phyloP scores from a whole-genome alignment of 23 red algal species.

The Porphyridium purpureum region DNA sequence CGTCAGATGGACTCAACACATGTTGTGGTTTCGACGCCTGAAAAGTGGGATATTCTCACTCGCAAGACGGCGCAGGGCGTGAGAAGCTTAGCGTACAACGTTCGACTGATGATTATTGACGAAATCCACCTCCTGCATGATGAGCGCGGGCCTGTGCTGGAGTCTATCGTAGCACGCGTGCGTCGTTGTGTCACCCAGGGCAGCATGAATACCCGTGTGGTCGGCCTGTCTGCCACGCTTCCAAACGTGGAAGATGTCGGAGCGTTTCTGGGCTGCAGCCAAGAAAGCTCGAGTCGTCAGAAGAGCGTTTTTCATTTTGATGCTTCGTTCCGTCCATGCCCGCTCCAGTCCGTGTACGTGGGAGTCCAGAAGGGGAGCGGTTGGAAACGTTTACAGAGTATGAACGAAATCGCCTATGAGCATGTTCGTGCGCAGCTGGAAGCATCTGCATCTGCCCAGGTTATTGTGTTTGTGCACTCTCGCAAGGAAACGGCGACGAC shows the following conservation, averaged over 20 bases:
- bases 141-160: slow-evolving; percentile 81
- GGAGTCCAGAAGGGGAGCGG: slow-evolving; percentile 36
- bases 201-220: slow-evolving; percentile 32
- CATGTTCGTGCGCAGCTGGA: slow-evolving; percentile 47
- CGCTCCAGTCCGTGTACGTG: slow-evolving; percentile 60
- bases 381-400: slow-evolving; percentile 24
- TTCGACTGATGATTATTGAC: slow-evolving; percentile 88
- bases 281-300: background rate
- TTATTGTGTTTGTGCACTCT: slow-evolving; percentile 94
- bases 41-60: slow-evolving; percentile 99
- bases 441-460: slow-evolving; percentile 11
- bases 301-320: slow-evolving; percentile 88
- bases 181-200: slow-evolving; percentile 5
- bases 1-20: slow-evolving; percentile 43
- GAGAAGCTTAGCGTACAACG: slow-evolving; percentile 25
- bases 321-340: slow-evolving; percentile 60
- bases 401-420: slow-evolving; percentile 60
- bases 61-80: slow-evolving; percentile 56
- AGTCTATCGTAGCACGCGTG: slow-evolving; percentile 74
- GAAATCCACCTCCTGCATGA: slow-evolving; percentile 97
- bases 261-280: slow-evolving; percentile 56
- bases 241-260: slow-evolving; percentile 87
- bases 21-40: slow-evolving; percentile 90
- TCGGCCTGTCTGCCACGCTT: slow-evolving; percentile 88
- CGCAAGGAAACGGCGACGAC: slow-evolving; percentile 63